Conservation (phyloP, 371 early-diverging fungal genomes). For the Syncephalis plumigaleata region DNA sequence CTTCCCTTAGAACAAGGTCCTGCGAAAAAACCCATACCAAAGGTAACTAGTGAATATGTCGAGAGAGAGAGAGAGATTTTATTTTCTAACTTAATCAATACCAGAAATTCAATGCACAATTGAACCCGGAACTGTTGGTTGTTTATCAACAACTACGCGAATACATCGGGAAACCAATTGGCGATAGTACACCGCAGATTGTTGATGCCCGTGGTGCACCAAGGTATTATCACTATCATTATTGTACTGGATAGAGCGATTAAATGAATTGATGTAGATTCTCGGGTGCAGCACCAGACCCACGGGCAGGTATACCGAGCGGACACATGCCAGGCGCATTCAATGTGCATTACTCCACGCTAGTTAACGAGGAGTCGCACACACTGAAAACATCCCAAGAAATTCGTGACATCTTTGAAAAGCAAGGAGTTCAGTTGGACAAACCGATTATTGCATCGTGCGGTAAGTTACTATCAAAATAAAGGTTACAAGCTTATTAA, state of each 20-base stretch:
- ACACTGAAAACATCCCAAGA: slow-evolving; percentile 20
- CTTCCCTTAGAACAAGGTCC: slow-evolving; percentile 25
- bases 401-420: slow-evolving; percentile 23
- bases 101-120: too few relatives aligned
- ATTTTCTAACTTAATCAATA: too few relatives aligned
- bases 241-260: slow-evolving; percentile 1
- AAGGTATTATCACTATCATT: neutral
- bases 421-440: slow-evolving; percentile 32
- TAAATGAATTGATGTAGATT: slow-evolving; percentile 28
- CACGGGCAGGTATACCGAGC: slow-evolving; percentile 57
- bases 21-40: neutral
- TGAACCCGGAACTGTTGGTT: slow-evolving; percentile 27
- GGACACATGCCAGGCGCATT: slow-evolving; percentile 79
- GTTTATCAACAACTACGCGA: slow-evolving; percentile 31
- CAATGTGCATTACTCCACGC: slow-evolving; percentile 41
- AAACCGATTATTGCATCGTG: slow-evolving; percentile 42
- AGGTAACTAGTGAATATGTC: too few relatives aligned
- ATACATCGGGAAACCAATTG: slow-evolving; percentile 17
- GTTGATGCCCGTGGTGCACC: slow-evolving; percentile 62
- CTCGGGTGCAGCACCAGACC: slow-evolving; percentile 63
- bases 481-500: neutral
- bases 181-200: slow-evolving; percentile 19
- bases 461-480: slow-evolving; percentile 17
- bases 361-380: slow-evolving; percentile 23
- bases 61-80: too few relatives aligned